Evolutionary conservation across 441 rosid genomes (phyloP).

Genomic region (Populus hybrid): DNA sequence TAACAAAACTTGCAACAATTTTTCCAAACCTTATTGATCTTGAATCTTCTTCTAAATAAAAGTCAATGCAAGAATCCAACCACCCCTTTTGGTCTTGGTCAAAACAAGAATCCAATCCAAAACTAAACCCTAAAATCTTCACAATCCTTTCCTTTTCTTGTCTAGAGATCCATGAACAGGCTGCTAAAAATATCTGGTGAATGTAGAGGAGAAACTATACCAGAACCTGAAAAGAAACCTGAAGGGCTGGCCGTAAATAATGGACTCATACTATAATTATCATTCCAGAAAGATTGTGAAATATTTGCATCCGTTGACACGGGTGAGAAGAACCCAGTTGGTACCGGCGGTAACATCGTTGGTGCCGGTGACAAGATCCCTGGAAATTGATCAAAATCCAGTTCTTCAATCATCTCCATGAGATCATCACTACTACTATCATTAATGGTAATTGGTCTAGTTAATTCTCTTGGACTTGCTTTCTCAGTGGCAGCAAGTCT

Average conservation of each 20-base stretch:
- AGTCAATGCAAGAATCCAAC: slow-evolving; percentile 11
- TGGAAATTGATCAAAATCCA: slow-evolving; percentile 46
- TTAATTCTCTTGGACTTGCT: slow-evolving; percentile 39
- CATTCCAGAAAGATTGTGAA: slow-evolving; percentile 9
- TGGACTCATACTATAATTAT: slow-evolving; percentile 31
- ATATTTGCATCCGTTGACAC: slow-evolving; percentile 10
- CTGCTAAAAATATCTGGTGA: slow-evolving; percentile 48
- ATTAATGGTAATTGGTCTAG: neutral
- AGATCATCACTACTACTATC: neutral
- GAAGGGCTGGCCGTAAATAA: slow-evolving; percentile 40
- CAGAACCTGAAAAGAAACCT: slow-evolving; percentile 25
- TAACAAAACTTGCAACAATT: neutral
- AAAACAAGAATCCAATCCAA: neutral
- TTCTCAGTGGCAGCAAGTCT: slow-evolving; percentile 70
- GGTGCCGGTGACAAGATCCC: slow-evolving; percentile 78
- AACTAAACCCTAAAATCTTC: neutral
- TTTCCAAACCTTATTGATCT: neutral
- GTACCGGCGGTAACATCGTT: slow-evolving; percentile 38
- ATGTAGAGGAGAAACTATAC: slow-evolving; percentile 38
- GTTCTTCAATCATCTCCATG: slow-evolving; percentile 19
- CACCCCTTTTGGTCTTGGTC: neutral
- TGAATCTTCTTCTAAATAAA: neutral
- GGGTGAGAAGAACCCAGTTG: slow-evolving; percentile 18
- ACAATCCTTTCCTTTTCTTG: neutral
- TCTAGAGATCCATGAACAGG: slow-evolving; percentile 45